Percentiles rank a stretch among this genome's conserved stretches.
phyloP scores from a whole-genome alignment of 208 protist species.

The Crithidia fasciculata region DNA sequence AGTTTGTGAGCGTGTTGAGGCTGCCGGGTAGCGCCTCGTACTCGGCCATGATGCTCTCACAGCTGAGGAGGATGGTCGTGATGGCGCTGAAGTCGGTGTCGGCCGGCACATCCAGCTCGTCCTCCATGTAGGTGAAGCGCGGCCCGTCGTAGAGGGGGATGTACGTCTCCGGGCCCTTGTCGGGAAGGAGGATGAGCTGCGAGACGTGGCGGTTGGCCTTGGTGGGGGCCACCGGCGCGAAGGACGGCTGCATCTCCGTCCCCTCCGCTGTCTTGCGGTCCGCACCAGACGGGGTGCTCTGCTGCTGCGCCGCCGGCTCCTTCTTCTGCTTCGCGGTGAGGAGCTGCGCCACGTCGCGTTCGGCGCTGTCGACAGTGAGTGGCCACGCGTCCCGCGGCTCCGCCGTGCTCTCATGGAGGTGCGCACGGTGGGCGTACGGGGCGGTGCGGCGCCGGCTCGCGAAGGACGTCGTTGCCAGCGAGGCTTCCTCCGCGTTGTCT shows the following conservation, averaged over 20 bases:
- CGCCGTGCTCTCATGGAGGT: slow-evolving; percentile 4
- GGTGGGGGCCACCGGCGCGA: background rate
- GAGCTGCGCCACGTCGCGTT: background rate
- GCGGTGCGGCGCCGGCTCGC: background rate
- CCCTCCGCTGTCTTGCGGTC: background rate
- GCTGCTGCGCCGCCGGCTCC: background rate
- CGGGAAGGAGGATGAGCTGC: slow-evolving; percentile 2
- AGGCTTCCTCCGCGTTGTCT: background rate
- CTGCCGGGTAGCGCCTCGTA: slow-evolving; percentile 12
- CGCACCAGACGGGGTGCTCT: background rate
- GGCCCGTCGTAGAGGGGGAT: slow-evolving; percentile 29
- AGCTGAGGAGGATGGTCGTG: slow-evolving; percentile 28
- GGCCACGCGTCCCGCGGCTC: slow-evolving; percentile 4
- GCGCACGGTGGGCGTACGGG: background rate
- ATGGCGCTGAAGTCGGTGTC: slow-evolving; percentile 42
- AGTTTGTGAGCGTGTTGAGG: slow-evolving; percentile 26
- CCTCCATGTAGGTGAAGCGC: slow-evolving; percentile 39
- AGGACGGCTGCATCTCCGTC: background rate
- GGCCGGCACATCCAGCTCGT: slow-evolving; percentile 19
- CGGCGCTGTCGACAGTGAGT: background rate
- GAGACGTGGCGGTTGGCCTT: background rate
- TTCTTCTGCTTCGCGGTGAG: background rate
- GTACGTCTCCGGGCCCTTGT: background rate
- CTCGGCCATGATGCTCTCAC: slow-evolving; percentile 34
- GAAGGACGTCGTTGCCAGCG: background rate